A percentile compares a stretch with the other conserved stretches of the same genome.
Conservation (phyloP, 306 rosid genomes). For the Cyclanthera cordifolia region DNA sequence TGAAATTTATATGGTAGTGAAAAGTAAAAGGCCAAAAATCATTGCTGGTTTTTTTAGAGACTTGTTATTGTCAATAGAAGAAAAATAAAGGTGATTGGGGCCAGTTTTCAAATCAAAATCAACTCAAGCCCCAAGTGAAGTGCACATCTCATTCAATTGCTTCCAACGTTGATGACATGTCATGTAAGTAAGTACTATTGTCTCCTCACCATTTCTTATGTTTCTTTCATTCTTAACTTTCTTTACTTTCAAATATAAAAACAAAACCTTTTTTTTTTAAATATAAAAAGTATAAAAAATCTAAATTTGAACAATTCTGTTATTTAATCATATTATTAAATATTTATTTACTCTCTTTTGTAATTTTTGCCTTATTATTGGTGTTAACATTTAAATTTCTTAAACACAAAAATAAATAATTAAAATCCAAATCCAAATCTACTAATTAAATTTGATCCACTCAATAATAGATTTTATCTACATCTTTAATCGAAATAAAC, state of each 20-base stretch:
- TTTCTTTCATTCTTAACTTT: conserved; percentile 23
- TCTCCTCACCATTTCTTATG: conserved; percentile 13
- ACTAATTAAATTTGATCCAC: neutral
- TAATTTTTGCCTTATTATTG: too few relatives aligned
- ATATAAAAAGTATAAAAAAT: too few relatives aligned
- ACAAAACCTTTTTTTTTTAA: too few relatives aligned
- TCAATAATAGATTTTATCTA: neutral
- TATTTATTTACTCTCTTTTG: too few relatives aligned
- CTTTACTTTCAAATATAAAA: too few relatives aligned
- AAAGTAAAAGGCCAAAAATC: conserved; percentile 29
- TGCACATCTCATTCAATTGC: conserved; percentile 33
- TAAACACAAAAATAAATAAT: too few relatives aligned
- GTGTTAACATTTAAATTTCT: too few relatives aligned
- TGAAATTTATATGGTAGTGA: conserved; percentile 17
- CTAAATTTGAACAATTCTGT: too few relatives aligned
- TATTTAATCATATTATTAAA: too few relatives aligned
- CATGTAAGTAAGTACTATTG: conserved; percentile 37
- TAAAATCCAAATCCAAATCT: neutral
- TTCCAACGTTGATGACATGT: conserved; percentile 43
- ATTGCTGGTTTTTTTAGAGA: conserved; percentile 22
- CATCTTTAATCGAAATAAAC: neutral
- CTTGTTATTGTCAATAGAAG: conserved; percentile 26
- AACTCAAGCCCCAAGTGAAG: conserved; percentile 16
- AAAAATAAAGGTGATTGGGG: conserved; percentile 16
- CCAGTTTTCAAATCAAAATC: conserved; percentile 18